A percentile compares a stretch with the other conserved stretches of the same genome.
phyloP scores from a whole-genome alignment of 345 rosid genomes.

The Odontarrhena argentea region DNA sequence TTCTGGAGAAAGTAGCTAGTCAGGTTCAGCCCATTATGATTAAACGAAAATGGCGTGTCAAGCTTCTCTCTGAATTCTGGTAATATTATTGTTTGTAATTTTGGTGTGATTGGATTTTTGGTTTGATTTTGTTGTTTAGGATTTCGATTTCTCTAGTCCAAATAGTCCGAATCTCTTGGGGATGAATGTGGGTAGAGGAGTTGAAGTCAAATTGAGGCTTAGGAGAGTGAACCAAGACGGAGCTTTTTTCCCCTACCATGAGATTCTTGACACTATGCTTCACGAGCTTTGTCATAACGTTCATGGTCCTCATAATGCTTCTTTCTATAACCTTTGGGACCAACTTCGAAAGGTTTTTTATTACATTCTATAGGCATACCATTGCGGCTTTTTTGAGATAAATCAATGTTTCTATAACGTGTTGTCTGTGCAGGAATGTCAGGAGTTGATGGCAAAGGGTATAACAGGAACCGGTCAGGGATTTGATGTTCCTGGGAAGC shows the following conservation, averaged over 20 bases:
- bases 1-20: constrained; percentile 64
- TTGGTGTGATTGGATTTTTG: constrained; percentile 8
- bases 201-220: constrained; percentile 77
- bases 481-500: constrained; percentile 76
- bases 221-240: constrained; percentile 64
- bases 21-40: constrained; percentile 54
- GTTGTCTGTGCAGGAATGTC: constrained; percentile 67
- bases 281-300: constrained; percentile 92
- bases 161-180: constrained; percentile 71
- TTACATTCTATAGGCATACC: not conserved
- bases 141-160: constrained; percentile 51
- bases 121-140: not conserved
- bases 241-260: constrained; percentile 67
- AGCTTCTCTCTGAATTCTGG: constrained; percentile 55
- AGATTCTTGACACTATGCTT: constrained; percentile 91
- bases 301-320: constrained; percentile 84
- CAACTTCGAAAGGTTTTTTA: constrained; percentile 69
- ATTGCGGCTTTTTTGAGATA: not conserved
- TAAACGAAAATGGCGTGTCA: constrained; percentile 51
- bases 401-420: not conserved
- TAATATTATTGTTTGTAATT: not conserved
- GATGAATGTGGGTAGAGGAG: constrained; percentile 71
- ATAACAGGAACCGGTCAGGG: constrained; percentile 70
- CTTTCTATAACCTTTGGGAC: constrained; percentile 92
- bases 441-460: constrained; percentile 73